phyloP scores from a whole-genome alignment of 2,329 filamentous ascomycete genomes.

The Fusarium subglutinans region DNA sequence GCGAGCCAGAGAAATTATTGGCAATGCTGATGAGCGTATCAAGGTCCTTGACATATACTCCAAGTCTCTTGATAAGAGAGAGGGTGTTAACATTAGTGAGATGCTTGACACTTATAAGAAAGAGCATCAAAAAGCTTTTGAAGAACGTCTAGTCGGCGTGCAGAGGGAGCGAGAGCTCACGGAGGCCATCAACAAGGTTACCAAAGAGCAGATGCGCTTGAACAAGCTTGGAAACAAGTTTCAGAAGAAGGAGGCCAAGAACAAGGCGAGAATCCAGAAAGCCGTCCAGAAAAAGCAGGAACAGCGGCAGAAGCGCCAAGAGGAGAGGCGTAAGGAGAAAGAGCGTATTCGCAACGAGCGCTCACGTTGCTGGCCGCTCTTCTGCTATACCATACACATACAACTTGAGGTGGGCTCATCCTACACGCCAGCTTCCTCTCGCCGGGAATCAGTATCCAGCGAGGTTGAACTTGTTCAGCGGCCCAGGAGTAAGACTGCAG shows the following conservation, averaged over 20 bases:
- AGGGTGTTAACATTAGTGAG: conserved; percentile 48
- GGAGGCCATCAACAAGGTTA: conserved; percentile 45
- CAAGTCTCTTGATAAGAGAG: conserved; percentile 48
- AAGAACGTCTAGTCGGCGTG: conserved; percentile 51
- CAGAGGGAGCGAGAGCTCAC: conserved; percentile 46
- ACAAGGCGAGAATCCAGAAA: conserved; percentile 47
- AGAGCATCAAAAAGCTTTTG: conserved; percentile 55
- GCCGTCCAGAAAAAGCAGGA: conserved; percentile 49
- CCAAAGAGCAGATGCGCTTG: conserved; percentile 48
- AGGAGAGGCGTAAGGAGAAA: conserved; percentile 55
- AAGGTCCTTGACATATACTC: conserved; percentile 54
- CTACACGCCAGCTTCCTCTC: conserved; percentile 57
- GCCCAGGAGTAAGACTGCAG: conserved; percentile 46
- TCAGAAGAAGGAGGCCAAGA: conserved; percentile 42
- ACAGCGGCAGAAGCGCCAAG: conserved; percentile 48
- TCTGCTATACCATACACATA: conserved; percentile 60
- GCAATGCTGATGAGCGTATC: conserved; percentile 48
- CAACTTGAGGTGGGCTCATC: conserved; percentile 56
- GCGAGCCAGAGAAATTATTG: conserved; percentile 32
- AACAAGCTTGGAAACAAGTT: conserved; percentile 41
- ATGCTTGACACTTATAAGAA: conserved; percentile 53
- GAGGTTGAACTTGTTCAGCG: conserved; percentile 59
- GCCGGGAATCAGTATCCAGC: conserved; percentile 61
- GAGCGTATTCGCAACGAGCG: conserved; percentile 54
- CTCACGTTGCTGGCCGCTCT: conserved; percentile 60